Evolutionary conservation across 305 asterid genomes (phyloP), one percentile per base, ranked within the genome.

Genomic region (Salvia sclarea): DNA sequence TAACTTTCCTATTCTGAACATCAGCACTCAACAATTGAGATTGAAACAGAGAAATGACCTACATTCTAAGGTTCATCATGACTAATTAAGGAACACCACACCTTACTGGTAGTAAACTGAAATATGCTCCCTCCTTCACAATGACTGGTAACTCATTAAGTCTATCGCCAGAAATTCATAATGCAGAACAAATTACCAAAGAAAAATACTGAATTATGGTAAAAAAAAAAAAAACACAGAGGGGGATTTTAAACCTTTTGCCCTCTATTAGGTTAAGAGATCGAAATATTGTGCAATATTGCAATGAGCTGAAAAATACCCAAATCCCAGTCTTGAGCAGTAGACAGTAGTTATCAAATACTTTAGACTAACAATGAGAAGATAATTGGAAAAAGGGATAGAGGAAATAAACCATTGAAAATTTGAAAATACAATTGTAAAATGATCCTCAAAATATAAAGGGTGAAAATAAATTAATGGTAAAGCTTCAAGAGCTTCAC

Each of bases 401-500:
- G n/a, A n/a, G n/a, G n/a, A n/a, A n/a, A n/a, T n/a, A n/a, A n/a
- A n/a, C n/a, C n/a, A n/a, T n/a, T n/a, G n/a, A n/a, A n/a, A n/a
- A n/a, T n/a, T n/a, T n/a, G n/a, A n/a, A n/a, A n/a, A n/a, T n/a
- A 17, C 16, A 64, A 54, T 33, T 49, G 30, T 9, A 59, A 38
- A 28, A 58, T 61, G 53, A 43, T 24, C 56, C 66, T 44, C 47
- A 20, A 54, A 59, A 25, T 21, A 31, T 1, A 14, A 43, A 38
- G 20, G 31, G 38, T 43, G 30, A 10, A 30, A 18, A 38, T 14
- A 38, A 40, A 55, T 20, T 3, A 5, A 21, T 31, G 53, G 56
- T 20, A 11, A 63, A 64, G 66, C 70, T 25, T 60, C 57, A 71
- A 69, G 24, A 61, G 61, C 45, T 43, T 20, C 13, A 45, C 33